Conservation (phyloP, 2,329 filamentous ascomycete genomes). For the Verticillium tricorpus region DNA sequence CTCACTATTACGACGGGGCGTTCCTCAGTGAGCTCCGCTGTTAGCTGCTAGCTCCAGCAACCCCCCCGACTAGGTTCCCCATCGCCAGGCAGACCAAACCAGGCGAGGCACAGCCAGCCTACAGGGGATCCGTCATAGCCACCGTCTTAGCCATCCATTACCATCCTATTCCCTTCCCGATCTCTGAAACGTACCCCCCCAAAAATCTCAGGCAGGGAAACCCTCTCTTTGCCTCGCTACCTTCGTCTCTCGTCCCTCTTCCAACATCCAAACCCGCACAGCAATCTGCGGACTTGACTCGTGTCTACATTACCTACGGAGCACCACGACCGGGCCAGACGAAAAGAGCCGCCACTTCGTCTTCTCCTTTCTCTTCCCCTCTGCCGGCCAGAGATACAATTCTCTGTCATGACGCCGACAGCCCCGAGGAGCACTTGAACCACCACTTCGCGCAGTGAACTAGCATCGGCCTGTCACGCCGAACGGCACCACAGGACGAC, state of each 20-base stretch:
- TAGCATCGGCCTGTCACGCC: neutral
- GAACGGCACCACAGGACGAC: neutral
- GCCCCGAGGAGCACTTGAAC: slow-evolving; percentile 1
- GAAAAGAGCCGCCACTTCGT: neutral
- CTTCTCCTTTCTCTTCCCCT: neutral
- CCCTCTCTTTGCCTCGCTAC: neutral
- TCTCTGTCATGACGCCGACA: slow-evolving; percentile 1
- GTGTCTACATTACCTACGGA: neutral
- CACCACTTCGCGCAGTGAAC: neutral
- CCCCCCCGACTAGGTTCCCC: neutral
- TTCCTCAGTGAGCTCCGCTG: neutral
- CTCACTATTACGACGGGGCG: neutral
- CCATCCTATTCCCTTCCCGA: slow-evolving; percentile 3
- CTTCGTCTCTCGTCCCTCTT: neutral
- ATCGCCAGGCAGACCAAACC: neutral
- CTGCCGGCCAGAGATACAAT: slow-evolving; percentile 2
- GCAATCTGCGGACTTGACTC: neutral
- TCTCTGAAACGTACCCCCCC: slow-evolving; percentile 2
- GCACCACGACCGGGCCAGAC: neutral
- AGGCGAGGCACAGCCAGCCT: neutral
- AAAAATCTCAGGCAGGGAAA: slow-evolving; percentile 1
- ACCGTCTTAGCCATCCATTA: neutral
- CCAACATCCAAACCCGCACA: neutral
- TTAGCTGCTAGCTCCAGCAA: neutral
- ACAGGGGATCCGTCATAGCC: neutral